A percentile compares a stretch with the other conserved stretches of the same genome.
These are phyloP conservation scores for Bromus sterilis DNA, from an alignment of 176 grass and related monocot genomes.

Conservation along the genomic window DNA sequence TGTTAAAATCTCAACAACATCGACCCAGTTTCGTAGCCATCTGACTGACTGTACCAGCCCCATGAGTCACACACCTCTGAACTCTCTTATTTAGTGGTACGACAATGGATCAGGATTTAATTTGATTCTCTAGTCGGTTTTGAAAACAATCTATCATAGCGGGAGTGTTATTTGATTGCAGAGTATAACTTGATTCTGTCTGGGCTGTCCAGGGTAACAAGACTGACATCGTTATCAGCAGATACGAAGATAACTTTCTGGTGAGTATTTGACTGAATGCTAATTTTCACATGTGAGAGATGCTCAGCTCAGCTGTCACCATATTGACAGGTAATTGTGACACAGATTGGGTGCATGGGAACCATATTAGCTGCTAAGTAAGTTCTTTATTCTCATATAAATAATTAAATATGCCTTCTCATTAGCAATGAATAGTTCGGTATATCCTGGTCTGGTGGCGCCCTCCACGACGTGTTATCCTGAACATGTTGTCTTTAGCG, in stretches of 20 bases:
- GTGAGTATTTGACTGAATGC: constrained; percentile 25
- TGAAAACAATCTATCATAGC: not conserved
- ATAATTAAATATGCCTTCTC: not conserved
- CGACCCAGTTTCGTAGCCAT: not conserved
- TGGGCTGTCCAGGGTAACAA: constrained; percentile 56
- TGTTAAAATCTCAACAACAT: not conserved
- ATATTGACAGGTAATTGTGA: constrained; percentile 67
- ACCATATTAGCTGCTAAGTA: constrained; percentile 83
- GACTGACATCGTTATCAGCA: constrained; percentile 75
- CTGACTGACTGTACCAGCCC: not conserved
- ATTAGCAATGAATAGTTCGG: not conserved
- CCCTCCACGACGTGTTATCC: not conserved
- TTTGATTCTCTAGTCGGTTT: not conserved
- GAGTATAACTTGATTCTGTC: not conserved
- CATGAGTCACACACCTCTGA: not conserved
- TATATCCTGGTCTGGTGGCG: not conserved
- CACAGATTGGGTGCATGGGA: constrained; percentile 94
- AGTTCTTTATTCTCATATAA: constrained; percentile 12
- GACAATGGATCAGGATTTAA: too few relatives aligned
- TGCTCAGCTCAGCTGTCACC: constrained; percentile 11
- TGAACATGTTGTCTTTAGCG: not conserved
- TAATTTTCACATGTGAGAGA: not conserved
- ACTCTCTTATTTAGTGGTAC: not conserved
- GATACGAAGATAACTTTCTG: constrained; percentile 76
- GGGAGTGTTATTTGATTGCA: not conserved